Percentiles rank a stretch among this genome's conserved stretches.
Evolutionary conservation across 805 yeast genomes (phyloP).

Genomic region (Priceomyces haplophilus): DNA sequence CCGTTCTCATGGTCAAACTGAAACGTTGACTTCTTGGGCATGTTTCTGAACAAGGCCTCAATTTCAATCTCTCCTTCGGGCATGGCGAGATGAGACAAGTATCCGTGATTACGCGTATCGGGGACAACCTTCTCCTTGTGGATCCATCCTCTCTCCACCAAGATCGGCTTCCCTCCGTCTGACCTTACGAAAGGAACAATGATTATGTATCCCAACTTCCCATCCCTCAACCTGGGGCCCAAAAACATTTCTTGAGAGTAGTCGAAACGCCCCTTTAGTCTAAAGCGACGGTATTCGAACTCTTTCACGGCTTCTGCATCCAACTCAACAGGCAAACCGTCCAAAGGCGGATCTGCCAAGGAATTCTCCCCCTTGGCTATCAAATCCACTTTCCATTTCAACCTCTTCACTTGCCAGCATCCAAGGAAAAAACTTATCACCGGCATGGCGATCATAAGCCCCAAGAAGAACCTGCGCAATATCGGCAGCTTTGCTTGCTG

Average conservation of each 20-base stretch:
- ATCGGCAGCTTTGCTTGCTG: constrained; percentile 35
- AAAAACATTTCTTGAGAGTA: constrained; percentile 86
- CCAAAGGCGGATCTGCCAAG: constrained; percentile 67
- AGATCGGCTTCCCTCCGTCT: constrained; percentile 70
- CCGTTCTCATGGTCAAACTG: constrained; percentile 70
- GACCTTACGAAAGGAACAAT: constrained; percentile 78
- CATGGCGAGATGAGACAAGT: constrained; percentile 64
- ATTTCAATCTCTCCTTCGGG: constrained; percentile 73
- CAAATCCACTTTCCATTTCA: constrained; percentile 83
- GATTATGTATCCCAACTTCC: constrained; percentile 69
- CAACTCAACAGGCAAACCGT: constrained; percentile 59
- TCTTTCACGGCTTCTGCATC: constrained; percentile 65
- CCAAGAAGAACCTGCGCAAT: constrained; percentile 39
- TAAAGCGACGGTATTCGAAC: constrained; percentile 79
- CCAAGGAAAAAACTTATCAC: constrained; percentile 82
- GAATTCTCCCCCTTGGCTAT: constrained; percentile 82
- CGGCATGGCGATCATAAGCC: constrained; percentile 72
- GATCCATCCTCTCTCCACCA: constrained; percentile 93
- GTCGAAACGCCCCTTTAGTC: constrained; percentile 73
- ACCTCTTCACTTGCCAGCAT: constrained; percentile 85
- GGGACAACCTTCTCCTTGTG: constrained; percentile 63
- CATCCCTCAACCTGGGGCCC: constrained; percentile 79
- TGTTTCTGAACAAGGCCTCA: constrained; percentile 68
- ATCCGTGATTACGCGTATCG: constrained; percentile 42
- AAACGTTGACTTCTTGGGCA: constrained; percentile 58